Evolutionary conservation across 352 stramenopile species (phyloP), one percentile per base, ranked within the genome.

Genomic region (Globisporangium cylindrosporum): DNA sequence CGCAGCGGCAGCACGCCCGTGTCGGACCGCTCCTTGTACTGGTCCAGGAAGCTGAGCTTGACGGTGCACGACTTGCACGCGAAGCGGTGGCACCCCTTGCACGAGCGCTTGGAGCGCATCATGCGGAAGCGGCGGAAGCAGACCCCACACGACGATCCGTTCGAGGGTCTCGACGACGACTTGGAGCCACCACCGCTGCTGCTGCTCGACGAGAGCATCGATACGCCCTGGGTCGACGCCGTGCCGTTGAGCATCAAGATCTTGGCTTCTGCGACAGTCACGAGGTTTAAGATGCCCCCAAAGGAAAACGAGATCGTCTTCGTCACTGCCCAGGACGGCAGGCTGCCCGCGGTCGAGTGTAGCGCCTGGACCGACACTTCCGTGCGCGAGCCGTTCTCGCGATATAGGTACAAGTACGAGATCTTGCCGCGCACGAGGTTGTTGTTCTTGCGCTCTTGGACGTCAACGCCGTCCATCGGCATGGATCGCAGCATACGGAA

Each of bases 261-360:
- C 12, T 69, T 70, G 22, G 72, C 75, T 27, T 81, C 72, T 1
- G 69, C 69, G 57, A 81, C 54, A 0, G 72, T 79, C 57, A 70
- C 72, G 55, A 81, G 70, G 65, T 81, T 81, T 38, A 68, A 58
- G 27, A 81, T 71, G 10, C 72, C 75, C 1, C 72, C 72, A 36
- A 66, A 81, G 62, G 77, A 70, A 55, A 81, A 75, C 60, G 69
- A 58, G 36, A 81, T 77, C 24, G 75, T 81, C 69, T 81, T 81
- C 58, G 75, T 81, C 6, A 75, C 75, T 15, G 69, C 69, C 57
- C 69, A 78, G 4, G 69, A 77, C 27, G 75, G 75, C 66, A 81
- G 69, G 49, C 32, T 78, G 3, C 75, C 75, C 1, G 72, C 75
- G 4, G 72, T 77, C 29, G 75, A 77, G 61, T 81, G 72, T 51